Base-by-base conservation (phyloP, 2,329 filamentous ascomycete genomes). In the Sporothrix curviconia region DNA sequence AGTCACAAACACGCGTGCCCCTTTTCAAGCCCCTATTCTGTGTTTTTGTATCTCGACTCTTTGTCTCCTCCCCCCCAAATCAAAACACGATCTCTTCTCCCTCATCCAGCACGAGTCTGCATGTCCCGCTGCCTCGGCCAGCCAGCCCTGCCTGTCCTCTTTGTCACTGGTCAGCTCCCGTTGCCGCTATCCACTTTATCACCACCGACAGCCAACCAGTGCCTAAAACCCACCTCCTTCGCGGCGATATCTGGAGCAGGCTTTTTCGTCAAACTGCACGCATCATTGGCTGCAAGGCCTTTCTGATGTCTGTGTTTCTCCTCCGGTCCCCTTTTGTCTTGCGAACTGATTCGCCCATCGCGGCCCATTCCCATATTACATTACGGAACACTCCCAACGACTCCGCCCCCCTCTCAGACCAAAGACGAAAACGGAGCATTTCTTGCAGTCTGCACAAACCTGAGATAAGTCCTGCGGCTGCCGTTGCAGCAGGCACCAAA, bases 151-250 rank as follows among this genome's bases (percentile, higher is more conserved):
- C 34, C 15, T 32, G n/a, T 25, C 34, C 15, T 6, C 6, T 25
- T 32, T 39, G 8, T 32, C 12, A 37, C 47, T 51, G 32, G 19
- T 39, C 39, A 17, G 24, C 34, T 12, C 49, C 8, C 37, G 36
- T 25, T 4, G 12, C 28, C 15, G 5, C 32, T 51, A 51, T 51
- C 47, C 47, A 51, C 47, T 51, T 25, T 51, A 34, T 39, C 34
- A 15, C 39, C 24, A 34, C 24, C 53, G n/a, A 22, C 43, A 51
- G 40, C 58, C 58, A 59, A 59, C 58, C 58, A 50, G 43, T n/a
- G 36, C 15, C 28, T 30, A 47, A 32, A 53, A 56, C 58, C 40
- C 49, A 49, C 39, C 50, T 46, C 25, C 36, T 53, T 44, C 52
- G 46, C 44, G 46, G 51, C 32, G 34, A 19, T 19, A 32, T 50